Percentiles rank a stretch among this genome's conserved stretches.
phyloP scores from a whole-genome alignment of 2,329 filamentous ascomycete genomes.

The Mollisiaceae sp. region DNA sequence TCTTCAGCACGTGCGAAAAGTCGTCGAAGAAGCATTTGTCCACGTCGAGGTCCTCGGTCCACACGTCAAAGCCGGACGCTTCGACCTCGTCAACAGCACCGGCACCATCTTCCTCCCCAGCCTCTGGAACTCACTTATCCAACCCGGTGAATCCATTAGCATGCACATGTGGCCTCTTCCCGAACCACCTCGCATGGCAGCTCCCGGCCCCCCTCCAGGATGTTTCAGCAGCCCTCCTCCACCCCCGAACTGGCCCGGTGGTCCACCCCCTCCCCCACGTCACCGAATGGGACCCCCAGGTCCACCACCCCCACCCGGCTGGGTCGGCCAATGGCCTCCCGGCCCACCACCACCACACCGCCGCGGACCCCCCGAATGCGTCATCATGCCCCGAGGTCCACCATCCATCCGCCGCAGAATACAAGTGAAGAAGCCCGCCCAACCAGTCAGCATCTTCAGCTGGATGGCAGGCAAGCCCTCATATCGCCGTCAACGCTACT shows the following conservation, averaged over 20 bases:
- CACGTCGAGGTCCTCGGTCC: slow-evolving; percentile 76
- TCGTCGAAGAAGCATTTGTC: slow-evolving; percentile 64
- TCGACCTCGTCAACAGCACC: slow-evolving; percentile 76
- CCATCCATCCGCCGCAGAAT: neutral
- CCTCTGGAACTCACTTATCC: slow-evolving; percentile 78
- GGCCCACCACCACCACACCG: neutral
- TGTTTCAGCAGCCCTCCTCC: neutral
- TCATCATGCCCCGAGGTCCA: neutral
- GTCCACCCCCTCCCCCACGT: neutral
- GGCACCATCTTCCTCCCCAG: slow-evolving; percentile 79
- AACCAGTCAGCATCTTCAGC: neutral
- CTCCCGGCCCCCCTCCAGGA: neutral
- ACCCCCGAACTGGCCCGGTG: neutral
- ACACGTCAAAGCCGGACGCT: slow-evolving; percentile 76
- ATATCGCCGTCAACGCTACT: neutral
- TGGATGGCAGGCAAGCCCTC: neutral
- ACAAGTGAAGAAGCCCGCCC: neutral
- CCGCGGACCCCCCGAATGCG: neutral
- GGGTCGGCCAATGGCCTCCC: neutral
- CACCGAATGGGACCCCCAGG: neutral
- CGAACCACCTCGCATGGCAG: slow-evolving; percentile 39
- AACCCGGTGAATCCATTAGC: slow-evolving; percentile 72
- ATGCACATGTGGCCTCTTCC: slow-evolving; percentile 68
- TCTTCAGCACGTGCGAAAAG: neutral
- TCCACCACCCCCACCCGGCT: slow-evolving; percentile 9